phyloP scores from a whole-genome alignment of 306 rosid genomes.

The Comarum palustre region DNA sequence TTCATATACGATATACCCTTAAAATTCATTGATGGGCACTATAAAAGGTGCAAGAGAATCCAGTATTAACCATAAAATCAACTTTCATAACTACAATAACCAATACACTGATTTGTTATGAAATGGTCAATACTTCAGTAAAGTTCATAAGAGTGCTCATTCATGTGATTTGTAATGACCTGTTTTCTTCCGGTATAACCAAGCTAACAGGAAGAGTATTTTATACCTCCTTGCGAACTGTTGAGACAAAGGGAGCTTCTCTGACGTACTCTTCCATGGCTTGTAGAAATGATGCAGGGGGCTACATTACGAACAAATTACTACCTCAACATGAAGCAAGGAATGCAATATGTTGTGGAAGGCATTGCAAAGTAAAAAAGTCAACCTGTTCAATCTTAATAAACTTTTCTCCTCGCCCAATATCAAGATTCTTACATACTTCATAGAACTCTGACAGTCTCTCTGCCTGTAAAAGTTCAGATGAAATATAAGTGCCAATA shows the following conservation, averaged over 20 bases:
- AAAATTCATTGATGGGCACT: background rate
- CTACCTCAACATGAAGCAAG: slow-evolving; percentile 25
- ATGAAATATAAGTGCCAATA: slow-evolving; percentile 3
- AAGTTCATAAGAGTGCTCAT: background rate
- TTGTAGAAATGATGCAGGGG: slow-evolving; percentile 93
- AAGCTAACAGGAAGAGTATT: background rate
- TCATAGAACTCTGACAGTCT: slow-evolving; percentile 90
- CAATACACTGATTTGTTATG: background rate
- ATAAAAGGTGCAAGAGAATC: background rate
- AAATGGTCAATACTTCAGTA: slow-evolving; percentile 6
- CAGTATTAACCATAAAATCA: background rate
- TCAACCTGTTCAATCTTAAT: slow-evolving; percentile 91
- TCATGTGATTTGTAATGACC: background rate
- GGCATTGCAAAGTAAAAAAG: slow-evolving; percentile 20
- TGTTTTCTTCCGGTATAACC: background rate
- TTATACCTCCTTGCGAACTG: slow-evolving; percentile 75
- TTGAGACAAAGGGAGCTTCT: slow-evolving; percentile 75
- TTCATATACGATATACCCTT: background rate
- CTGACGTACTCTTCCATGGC: slow-evolving; percentile 96
- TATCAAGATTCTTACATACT: slow-evolving; percentile 80
- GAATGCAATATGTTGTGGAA: slow-evolving; percentile 5
- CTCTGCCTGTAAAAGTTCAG: slow-evolving; percentile 65
- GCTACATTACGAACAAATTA: slow-evolving; percentile 47
- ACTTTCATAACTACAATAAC: background rate
- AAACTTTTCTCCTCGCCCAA: slow-evolving; percentile 89